phyloP scores from a whole-genome alignment of 2,329 filamentous ascomycete species.

The Plectosphaerella cucumerina region DNA sequence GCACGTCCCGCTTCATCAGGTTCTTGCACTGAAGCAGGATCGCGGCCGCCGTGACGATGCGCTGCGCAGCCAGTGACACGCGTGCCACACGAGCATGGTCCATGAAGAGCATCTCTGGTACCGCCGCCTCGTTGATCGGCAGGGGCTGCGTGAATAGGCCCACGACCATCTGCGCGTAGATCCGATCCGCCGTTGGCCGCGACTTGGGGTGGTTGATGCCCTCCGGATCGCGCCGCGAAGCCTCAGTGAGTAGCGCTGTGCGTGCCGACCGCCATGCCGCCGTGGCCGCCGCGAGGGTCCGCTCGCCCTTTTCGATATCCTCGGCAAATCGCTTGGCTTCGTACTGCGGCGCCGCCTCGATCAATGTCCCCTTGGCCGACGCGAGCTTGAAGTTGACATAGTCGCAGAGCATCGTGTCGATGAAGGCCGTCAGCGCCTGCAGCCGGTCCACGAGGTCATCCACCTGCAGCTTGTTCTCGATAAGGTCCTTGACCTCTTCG shows the following conservation, averaged over 20 bases:
- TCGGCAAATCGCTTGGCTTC: conserved; percentile 69
- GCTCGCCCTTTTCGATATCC: conserved; percentile 52
- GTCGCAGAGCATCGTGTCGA: conserved; percentile 74
- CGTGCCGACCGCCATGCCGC: conserved; percentile 63
- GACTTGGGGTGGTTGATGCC: conserved; percentile 58
- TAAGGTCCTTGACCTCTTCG: conserved; percentile 65
- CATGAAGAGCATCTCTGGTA: conserved; percentile 71
- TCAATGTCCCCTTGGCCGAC: conserved; percentile 65
- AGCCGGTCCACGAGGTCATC: conserved; percentile 71
- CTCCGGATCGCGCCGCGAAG: conserved; percentile 64
- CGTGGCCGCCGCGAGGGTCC: conserved; percentile 56
- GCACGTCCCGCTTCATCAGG: conserved; percentile 74
- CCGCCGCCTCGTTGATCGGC: conserved; percentile 44
- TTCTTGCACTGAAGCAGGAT: conserved; percentile 80
- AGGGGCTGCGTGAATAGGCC: conserved; percentile 69
- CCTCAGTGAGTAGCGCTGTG: conserved; percentile 61
- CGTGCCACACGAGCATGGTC: conserved; percentile 58
- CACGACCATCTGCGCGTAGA: conserved; percentile 72
- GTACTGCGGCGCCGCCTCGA: conserved; percentile 67
- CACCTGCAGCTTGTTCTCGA: conserved; percentile 55
- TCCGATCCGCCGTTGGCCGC: conserved; percentile 62
- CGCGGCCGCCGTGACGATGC: conserved; percentile 69
- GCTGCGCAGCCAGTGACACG: conserved; percentile 33
- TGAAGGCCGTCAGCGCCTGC: conserved; percentile 69
- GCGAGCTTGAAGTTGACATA: conserved; percentile 79